Evolutionary conservation across 208 protist species (phyloP).

Genomic region (Acanthamoeba culbertsoni): DNA sequence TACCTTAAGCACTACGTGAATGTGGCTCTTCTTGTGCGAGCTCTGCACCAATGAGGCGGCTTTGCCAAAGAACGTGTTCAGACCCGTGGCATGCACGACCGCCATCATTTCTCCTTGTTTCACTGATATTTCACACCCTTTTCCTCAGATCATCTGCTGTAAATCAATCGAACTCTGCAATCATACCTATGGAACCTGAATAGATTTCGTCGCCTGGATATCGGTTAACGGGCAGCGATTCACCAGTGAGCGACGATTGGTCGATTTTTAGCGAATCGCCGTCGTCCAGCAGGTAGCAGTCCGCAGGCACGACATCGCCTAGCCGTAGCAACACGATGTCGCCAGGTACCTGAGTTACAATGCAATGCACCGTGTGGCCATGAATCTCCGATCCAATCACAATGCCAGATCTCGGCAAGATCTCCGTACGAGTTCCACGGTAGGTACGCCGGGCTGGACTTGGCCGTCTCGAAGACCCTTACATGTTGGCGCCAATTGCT

Average conservation of each 20-base stretch:
- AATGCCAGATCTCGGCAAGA: too few species aligned
- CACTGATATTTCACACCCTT: constrained; percentile 67
- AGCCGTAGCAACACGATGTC: constrained; percentile 91
- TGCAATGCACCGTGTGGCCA: constrained; percentile 35
- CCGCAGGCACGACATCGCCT: constrained; percentile 92
- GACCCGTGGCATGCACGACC: constrained; percentile 86
- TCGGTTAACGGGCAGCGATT: constrained; percentile 93
- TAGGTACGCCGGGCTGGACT: constrained; percentile 72
- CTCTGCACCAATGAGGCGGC: constrained; percentile 88
- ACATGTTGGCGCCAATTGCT: constrained; percentile 86
- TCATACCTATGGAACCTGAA: constrained; percentile 89
- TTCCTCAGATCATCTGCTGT: neutral
- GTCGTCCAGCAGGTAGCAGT: constrained; percentile 83
- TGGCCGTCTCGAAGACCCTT: constrained; percentile 87
- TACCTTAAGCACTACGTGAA: constrained; percentile 62
- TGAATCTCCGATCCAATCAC: neutral
- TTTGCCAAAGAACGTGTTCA: constrained; percentile 93
- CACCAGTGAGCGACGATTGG: constrained; percentile 93
- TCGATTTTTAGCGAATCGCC: constrained; percentile 88
- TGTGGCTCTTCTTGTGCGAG: constrained; percentile 65
- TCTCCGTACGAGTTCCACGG: constrained; percentile 56
- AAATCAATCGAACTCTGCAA: neutral
- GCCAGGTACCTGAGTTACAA: constrained; percentile 91
- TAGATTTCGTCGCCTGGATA: constrained; percentile 88
- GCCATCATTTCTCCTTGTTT: constrained; percentile 81